Evolutionary conservation across 1,284 basidiomycete genomes (phyloP), one percentile per base, ranked within the genome.

Genomic region (Erythrobasidium hasegawianum): DNA sequence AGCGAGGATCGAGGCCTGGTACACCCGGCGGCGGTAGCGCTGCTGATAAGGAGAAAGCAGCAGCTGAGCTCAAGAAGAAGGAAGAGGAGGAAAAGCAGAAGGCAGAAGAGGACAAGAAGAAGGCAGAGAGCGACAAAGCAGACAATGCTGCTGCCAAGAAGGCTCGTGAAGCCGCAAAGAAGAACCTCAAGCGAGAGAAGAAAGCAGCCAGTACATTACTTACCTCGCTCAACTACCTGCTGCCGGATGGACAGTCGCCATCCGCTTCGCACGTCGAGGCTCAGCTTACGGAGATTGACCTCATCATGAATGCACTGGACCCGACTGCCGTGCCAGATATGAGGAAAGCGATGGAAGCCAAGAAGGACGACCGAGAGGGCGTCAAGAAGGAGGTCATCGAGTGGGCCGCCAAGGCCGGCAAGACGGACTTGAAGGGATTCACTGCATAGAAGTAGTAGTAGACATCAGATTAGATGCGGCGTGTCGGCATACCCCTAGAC

Each of bases 141-240:
- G 90, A 87, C 76, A 77, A 79, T 55, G 82, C 81, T 66, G 94
- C 92, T 55, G 91, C 92, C 22, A 98, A 98, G 83, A 97, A 97
- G 83, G 90, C 90, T n/a, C 82, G 85, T 72, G 84, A 87, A 72
- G 84, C 85, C 22, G 82, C 81, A 40, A 78, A 78, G 74, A 80
- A 81, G 77, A 80, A 81, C 75, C 72, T 81, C 72, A 81, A 81
- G 75, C 81, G 81, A 76, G 80, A 79, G 76, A 81, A 81, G 75
- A 82, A 82, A 77, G 78, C 78, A 57, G 72, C 81, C 69, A 74
- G 79, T 45, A 77, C 78, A 59, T 76, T 82, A 61, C 79, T 84
- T 70, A 77, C 82, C 33, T 72, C 77, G 18, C 79, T 80, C 76
- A 84, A 84, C 79, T 84, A 84, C 80, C 83, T 84, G 78, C 77